Evolutionary conservation across 768 basidiomycete genomes (phyloP).

Genomic region (Nidularia sp.): DNA sequence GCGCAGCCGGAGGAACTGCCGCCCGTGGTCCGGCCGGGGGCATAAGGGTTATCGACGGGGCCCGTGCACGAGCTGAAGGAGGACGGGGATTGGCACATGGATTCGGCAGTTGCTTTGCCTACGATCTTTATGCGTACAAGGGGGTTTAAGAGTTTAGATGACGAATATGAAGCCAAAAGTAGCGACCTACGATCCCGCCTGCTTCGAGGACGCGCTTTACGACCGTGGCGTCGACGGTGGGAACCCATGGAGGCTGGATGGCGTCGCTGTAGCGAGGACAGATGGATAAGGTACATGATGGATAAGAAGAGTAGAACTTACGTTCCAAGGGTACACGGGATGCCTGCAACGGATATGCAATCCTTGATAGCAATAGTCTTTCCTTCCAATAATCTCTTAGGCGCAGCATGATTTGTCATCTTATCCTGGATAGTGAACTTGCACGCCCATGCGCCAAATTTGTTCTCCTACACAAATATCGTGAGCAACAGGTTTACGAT

Average conservation of each 20-base stretch:
- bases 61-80: conserved; percentile 21
- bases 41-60: conserved; percentile 39
- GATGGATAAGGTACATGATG: conserved; percentile 7
- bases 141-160: background rate
- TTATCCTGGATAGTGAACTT: conserved; percentile 25
- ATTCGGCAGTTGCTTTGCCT: conserved; percentile 15
- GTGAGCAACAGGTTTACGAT: background rate
- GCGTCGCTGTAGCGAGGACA: conserved; percentile 12
- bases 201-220: conserved; percentile 38
- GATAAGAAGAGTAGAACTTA: conserved; percentile 1
- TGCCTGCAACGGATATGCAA: conserved; percentile 31
- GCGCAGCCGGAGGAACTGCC: conserved; percentile 42
- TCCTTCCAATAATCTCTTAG: conserved; percentile 25
- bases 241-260: conserved; percentile 17
- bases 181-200: conserved; percentile 23
- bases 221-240: conserved; percentile 33
- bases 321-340: conserved; percentile 39
- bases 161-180: background rate
- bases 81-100: conserved; percentile 17
- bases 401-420: conserved; percentile 4
- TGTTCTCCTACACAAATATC: conserved; percentile 15
- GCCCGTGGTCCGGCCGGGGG: conserved; percentile 33
- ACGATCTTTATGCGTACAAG: conserved; percentile 6
- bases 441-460: conserved; percentile 28
- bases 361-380: conserved; percentile 40